Base-by-base conservation (phyloP, 371 early-diverging fungal genomes). In the Lichtheimia corymbifera region DNA sequence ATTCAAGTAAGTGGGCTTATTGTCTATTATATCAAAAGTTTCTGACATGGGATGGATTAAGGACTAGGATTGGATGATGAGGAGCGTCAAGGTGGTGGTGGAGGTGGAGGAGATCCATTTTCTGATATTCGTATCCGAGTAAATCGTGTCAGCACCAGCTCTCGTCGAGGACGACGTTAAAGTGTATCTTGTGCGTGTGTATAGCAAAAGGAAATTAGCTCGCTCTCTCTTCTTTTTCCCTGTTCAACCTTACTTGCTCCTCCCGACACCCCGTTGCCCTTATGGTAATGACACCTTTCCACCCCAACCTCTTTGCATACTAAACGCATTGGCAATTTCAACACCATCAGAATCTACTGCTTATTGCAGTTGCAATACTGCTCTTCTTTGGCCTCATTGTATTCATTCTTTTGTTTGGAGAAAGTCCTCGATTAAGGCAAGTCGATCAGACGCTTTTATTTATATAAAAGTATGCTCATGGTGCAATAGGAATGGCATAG, bases 361-460 rank as follows among this genome's bases (percentile, higher is more conserved):
- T 62, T 3, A 60, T 57, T 11, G 63, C 67, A 17, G 53, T 70
- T 27, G 18, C 65, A 4, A 58, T 68, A 44, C 43, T 76, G 51
- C 17, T 57, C 5, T 11, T 66, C 4, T 69, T 79, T 61, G 71
- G 76, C 15, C 28, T 64, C 15, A 50, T 72, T 51, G 71, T 79
- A 14, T 76, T 79, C 28, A 55, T 66, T 24, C 63, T 79, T 40
- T 53, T 79, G 15, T 79, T 79, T 66, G 79, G 79, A 14, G 66
- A 76, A 63, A 63, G 64, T 44, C 79, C 79, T 30, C 72, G 61
- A 25, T 62, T 79, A 55, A 69, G 72, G 79, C 64, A 61, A 30
- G 17, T 50, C 18, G 47, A 18, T 22, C n/a, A 7, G 4, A 42
- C 27, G n/a, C 25, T 30, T 14, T 12, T 15, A 47, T 7, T 17